Evolutionary conservation across 352 stramenopile genomes (phyloP).

Genomic region (Aphanomyces cochlioides): DNA sequence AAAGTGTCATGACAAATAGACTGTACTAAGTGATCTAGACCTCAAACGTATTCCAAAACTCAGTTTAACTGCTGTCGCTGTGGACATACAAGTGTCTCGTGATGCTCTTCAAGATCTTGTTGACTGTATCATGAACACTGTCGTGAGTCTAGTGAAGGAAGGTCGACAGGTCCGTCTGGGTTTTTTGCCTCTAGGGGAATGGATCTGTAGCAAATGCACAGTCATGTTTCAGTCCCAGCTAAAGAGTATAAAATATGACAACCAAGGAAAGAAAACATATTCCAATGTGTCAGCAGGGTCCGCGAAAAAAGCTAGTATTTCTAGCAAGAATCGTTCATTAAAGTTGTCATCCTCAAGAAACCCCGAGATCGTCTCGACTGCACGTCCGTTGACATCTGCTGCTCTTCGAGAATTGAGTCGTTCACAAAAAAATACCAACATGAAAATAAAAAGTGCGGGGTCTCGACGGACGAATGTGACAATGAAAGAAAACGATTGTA

Average conservation of each 20-base stretch:
- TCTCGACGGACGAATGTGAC: not conserved
- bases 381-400: too few relatives aligned
- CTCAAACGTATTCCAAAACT: conserved; percentile 2
- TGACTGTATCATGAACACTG: not conserved
- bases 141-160: not conserved
- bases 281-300: not conserved
- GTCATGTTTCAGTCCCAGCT: conserved; percentile 48
- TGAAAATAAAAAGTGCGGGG: not conserved
- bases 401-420: not conserved
- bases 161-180: conserved; percentile 32
- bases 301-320: not conserved
- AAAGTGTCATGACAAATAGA: not conserved
- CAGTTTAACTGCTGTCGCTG: conserved; percentile 3
- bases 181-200: conserved; percentile 53
- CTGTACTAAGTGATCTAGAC: not conserved
- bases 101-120: not conserved
- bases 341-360: not conserved
- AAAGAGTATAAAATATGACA: conserved; percentile 31
- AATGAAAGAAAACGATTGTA: not conserved
- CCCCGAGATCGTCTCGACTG: too few relatives aligned
- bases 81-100: not conserved
- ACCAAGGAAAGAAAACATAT: conserved; percentile 1
- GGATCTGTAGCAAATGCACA: conserved; percentile 39
- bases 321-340: not conserved
- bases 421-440: not conserved